Conservation (phyloP, 1,284 basidiomycete genomes). For the Ustilago shanxiensis region DNA sequence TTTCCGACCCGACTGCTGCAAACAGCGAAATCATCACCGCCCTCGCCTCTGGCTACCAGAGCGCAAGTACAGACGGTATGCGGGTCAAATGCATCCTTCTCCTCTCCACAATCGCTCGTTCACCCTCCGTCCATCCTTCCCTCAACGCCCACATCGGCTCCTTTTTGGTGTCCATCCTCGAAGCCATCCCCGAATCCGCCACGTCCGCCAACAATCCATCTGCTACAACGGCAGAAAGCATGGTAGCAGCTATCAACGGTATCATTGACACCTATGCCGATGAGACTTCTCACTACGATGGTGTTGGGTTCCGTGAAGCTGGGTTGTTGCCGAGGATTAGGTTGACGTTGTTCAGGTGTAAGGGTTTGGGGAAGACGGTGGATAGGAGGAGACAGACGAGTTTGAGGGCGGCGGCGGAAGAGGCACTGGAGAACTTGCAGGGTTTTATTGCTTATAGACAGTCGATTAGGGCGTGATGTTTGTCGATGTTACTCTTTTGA, state of each 20-base stretch:
- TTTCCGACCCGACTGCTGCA: constrained; percentile 9
- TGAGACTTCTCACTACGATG: constrained; percentile 83
- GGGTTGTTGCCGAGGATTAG: constrained; percentile 68
- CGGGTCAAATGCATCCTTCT: constrained; percentile 58
- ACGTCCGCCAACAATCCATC: background rate
- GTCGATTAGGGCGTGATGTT: constrained; percentile 11
- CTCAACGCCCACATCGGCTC: constrained; percentile 39
- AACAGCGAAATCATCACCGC: constrained; percentile 43
- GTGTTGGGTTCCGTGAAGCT: constrained; percentile 77
- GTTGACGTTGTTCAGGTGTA: constrained; percentile 35
- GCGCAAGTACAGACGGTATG: constrained; percentile 51
- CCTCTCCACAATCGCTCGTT: constrained; percentile 53
- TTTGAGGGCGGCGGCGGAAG: constrained; percentile 72
- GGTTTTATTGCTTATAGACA: constrained; percentile 88
- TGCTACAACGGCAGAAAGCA: constrained; percentile 76
- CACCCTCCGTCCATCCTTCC: constrained; percentile 1
- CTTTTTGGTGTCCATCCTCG: constrained; percentile 48
- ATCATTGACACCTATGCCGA: constrained; percentile 96
- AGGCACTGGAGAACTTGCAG: constrained; percentile 80
- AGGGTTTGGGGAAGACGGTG: constrained; percentile 65
- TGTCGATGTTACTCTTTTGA: background rate
- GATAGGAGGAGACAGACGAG: constrained; percentile 72
- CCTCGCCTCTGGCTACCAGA: constrained; percentile 45
- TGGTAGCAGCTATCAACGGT: constrained; percentile 85
- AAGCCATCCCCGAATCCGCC: constrained; percentile 32